Evolutionary conservation across 768 basidiomycete genomes (phyloP).

Genomic region (Rhizopogon rudus): DNA sequence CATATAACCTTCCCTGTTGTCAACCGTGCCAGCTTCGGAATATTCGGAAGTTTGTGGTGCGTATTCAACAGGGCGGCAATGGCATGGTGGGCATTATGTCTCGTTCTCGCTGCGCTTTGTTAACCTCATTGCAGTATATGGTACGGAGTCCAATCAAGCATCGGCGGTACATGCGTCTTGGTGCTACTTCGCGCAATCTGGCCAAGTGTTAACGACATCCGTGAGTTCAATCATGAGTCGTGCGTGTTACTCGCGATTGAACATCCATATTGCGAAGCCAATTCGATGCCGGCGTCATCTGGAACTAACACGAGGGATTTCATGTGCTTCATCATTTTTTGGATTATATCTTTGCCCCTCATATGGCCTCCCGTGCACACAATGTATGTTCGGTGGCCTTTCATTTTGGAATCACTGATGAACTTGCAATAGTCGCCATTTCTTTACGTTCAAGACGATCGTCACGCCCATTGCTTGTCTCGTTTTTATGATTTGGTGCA

Average conservation of each 20-base stretch:
- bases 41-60: slow-evolving; percentile 70
- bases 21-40: slow-evolving; percentile 60
- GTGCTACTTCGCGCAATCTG: slow-evolving; percentile 68
- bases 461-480: slow-evolving; percentile 60
- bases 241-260: not conserved
- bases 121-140: slow-evolving; percentile 39
- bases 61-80: slow-evolving; percentile 64
- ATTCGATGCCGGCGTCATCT: slow-evolving; percentile 57
- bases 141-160: slow-evolving; percentile 70
- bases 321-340: slow-evolving; percentile 78
- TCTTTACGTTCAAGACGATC: slow-evolving; percentile 71
- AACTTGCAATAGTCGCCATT: slow-evolving; percentile 42
- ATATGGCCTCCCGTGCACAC: slow-evolving; percentile 77
- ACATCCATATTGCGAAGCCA: slow-evolving; percentile 32
- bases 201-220: slow-evolving; percentile 59
- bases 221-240: slow-evolving; percentile 28
- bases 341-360: slow-evolving; percentile 66
- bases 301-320: slow-evolving; percentile 67
- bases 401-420: not conserved
- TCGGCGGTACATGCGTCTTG: slow-evolving; percentile 67
- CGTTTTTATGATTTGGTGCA: slow-evolving; percentile 68
- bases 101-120: slow-evolving; percentile 1
- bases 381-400: slow-evolving; percentile 38
- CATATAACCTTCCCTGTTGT: slow-evolving; percentile 69
- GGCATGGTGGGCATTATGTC: slow-evolving; percentile 48